phyloP scores from a whole-genome alignment of 305 asterid genomes.

The Solanum hybrid region DNA sequence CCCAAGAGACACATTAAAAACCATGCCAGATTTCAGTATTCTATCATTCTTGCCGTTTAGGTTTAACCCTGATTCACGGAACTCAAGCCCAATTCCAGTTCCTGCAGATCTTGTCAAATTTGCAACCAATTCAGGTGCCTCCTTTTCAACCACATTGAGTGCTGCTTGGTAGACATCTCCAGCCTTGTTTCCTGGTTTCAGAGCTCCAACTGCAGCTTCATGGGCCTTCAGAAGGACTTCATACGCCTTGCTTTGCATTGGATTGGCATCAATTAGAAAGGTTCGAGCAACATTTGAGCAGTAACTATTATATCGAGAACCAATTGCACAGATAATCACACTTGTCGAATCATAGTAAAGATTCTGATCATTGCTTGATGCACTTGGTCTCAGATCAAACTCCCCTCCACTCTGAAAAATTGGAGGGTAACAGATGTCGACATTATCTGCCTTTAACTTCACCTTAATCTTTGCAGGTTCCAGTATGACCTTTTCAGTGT shows the following conservation, averaged over 20 bases:
- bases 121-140: conserved; percentile 29
- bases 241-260: conserved; percentile 26
- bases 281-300: conserved; percentile 33
- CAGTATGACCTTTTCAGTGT: conserved; percentile 25
- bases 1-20: conserved; percentile 27
- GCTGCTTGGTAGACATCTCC: conserved; percentile 21
- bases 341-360: conserved; percentile 30
- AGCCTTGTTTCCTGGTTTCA: conserved; percentile 23
- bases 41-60: conserved; percentile 25
- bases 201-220: conserved; percentile 17
- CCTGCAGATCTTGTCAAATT: conserved; percentile 33
- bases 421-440: conserved; percentile 32
- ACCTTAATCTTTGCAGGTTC: conserved; percentile 30
- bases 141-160: conserved; percentile 19
- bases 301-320: conserved; percentile 29
- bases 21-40: conserved; percentile 26
- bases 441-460: conserved; percentile 29
- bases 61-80: conserved; percentile 29
- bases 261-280: conserved; percentile 24
- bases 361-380: conserved; percentile 21
- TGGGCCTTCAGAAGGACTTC: conserved; percentile 32
- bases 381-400: conserved; percentile 31
- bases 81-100: conserved; percentile 38
- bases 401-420: conserved; percentile 34
- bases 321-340: conserved; percentile 30